phyloP scores from a whole-genome alignment of 2,329 filamentous ascomycete genomes.

The Fusarium keratoplasticum region DNA sequence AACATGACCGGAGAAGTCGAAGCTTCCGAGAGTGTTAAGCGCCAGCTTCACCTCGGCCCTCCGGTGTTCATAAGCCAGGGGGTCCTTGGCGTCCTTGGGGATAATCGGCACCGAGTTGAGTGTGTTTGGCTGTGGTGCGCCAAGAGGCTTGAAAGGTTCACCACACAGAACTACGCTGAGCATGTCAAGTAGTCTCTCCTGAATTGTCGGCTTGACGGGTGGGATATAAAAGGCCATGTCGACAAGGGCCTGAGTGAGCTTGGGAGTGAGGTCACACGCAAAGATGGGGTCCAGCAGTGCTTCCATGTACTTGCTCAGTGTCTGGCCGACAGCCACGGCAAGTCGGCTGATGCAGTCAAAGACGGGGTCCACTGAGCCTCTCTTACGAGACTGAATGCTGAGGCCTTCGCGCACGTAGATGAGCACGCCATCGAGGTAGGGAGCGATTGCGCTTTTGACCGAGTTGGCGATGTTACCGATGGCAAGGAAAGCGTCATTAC shows the following conservation, averaged over 20 bases:
- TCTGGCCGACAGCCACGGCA: slow-evolving; percentile 94
- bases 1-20: slow-evolving; percentile 92
- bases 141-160: slow-evolving; percentile 90
- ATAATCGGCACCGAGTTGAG: slow-evolving; percentile 84
- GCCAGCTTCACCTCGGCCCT: slow-evolving; percentile 93
- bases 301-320: slow-evolving; percentile 98
- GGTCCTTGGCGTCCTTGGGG: slow-evolving; percentile 87
- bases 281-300: slow-evolving; percentile 96
- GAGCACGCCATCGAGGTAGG: slow-evolving; percentile 93
- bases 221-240: slow-evolving; percentile 99
- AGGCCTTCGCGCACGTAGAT: slow-evolving; percentile 94
- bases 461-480: slow-evolving; percentile 97
- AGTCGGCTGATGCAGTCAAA: slow-evolving; percentile 98
- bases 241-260: slow-evolving; percentile 92
- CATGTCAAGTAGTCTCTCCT: slow-evolving; percentile 93
- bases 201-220: slow-evolving; percentile 90
- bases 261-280: slow-evolving; percentile 92
- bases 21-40: slow-evolving; percentile 95
- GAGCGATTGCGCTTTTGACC: slow-evolving; percentile 93
- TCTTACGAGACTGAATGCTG: slow-evolving; percentile 78
- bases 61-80: slow-evolving; percentile 80
- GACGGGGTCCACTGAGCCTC: slow-evolving; percentile 79
- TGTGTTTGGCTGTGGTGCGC: slow-evolving; percentile 87
- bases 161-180: slow-evolving; percentile 93
- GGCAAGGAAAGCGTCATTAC: slow-evolving; percentile 93